Base-by-base conservation (phyloP, 1,139 yeast species). In the Scheffersomyces quercinus region DNA sequence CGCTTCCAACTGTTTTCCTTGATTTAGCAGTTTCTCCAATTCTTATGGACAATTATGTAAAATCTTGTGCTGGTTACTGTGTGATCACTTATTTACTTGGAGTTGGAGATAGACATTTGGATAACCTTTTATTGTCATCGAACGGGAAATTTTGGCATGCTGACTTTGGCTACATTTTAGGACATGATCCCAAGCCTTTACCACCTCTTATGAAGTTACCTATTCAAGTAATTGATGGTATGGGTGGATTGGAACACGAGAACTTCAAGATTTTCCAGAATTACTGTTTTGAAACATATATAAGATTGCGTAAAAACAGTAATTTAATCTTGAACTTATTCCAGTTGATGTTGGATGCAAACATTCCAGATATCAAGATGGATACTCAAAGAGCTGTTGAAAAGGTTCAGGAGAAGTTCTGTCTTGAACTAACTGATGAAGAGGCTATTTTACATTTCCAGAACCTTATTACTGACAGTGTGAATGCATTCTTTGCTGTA, bases 151-250 rank as follows among this genome's bases (percentile, higher is more conserved):
- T 90, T 59, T 89, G 95, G 81, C 97, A 90, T 65, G 98, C 97
- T 2, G 99, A 95, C 66, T 95, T 89, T 65, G 99, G 99, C 0
- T 95, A 93, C 60, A 91, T 95, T 40, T 69, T 95, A 41, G 99
- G 99, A 1, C 83, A 93, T 42, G 99, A 95, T 60, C 99, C 99
- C 2, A 95, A 95, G 60, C 98, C 98, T 8, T 95, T 95, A 66
- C 98, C 99, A 7, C 99, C 99, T 0, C 75, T 93, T 67, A 93
- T 95, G 98, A 95, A 95, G 60, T 71, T 95, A 32, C 99, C 99
- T 0, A 93, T 95, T 39, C 99, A 95, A 64, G 88, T 95, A 16
- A 88, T 95, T 37, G 99, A 93, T 52, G 99, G 97, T 0, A 93
- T 95, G 93, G 99, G 99, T 2, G 99, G 98, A 1, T 78, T 88